phyloP scores from a whole-genome alignment of 352 stramenopile species.

The Saprolegnia parasitica region DNA sequence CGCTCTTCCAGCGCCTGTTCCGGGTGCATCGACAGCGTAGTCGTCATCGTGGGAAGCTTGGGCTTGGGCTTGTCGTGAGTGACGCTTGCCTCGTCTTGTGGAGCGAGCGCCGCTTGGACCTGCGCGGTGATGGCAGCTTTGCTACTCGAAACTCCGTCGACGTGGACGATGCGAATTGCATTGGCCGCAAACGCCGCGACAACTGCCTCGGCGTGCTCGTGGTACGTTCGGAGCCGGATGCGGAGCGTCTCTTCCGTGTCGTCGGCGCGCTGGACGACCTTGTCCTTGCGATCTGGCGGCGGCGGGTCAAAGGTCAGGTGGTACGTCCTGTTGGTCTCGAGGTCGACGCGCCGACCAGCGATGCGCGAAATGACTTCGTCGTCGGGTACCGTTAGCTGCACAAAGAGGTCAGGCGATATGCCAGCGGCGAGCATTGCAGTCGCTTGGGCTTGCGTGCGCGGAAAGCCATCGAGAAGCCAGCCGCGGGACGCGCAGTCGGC shows the following conservation, averaged over 20 bases:
- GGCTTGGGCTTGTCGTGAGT: too few species aligned
- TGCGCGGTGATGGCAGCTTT: conserved; percentile 37
- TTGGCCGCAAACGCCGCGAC: conserved; percentile 45
- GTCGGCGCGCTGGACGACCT: conserved; percentile 85
- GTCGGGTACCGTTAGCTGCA: conserved; percentile 93
- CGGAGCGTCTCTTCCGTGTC: conserved; percentile 90
- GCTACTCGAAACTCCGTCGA: conserved; percentile 48
- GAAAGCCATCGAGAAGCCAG: conserved; percentile 92
- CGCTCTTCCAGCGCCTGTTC: not conserved
- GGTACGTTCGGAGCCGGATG: conserved; percentile 82
- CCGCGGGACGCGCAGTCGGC: conserved; percentile 66
- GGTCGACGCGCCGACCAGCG: conserved; percentile 93
- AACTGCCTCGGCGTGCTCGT: conserved; percentile 64
- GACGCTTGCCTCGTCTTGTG: too few species aligned
- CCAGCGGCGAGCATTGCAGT: conserved; percentile 71
- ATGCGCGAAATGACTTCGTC: conserved; percentile 94
- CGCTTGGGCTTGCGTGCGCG: conserved; percentile 77
- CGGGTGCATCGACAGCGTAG: not conserved
- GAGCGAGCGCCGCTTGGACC: conserved; percentile 17
- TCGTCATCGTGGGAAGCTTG: too few species aligned
- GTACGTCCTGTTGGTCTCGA: conserved; percentile 91
- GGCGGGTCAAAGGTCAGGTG: conserved; percentile 97
- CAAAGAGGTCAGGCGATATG: conserved; percentile 85
- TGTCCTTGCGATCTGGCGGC: conserved; percentile 47
- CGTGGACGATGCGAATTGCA: conserved; percentile 45